Evolutionary conservation across 2,329 filamentous ascomycete genomes (phyloP).

Genomic region (Cordyceps javanica): DNA sequence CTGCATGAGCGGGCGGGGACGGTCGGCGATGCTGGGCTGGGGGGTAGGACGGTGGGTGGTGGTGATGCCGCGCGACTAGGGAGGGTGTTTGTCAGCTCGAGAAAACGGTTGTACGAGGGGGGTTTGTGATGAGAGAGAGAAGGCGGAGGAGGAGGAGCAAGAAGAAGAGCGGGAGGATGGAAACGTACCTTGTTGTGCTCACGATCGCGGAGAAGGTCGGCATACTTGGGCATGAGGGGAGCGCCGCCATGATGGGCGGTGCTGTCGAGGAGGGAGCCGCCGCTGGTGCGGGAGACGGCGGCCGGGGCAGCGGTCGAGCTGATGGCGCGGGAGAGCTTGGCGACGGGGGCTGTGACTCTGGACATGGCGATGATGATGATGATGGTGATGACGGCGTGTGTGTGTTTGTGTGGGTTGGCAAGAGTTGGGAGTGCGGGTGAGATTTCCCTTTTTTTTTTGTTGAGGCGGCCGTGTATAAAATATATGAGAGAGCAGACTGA

Average conservation of each 20-base stretch:
- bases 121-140: no score
- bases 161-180: background rate
- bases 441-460: no score
- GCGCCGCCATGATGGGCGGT: slow-evolving; percentile 31
- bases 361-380: slow-evolving; percentile 32
- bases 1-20: slow-evolving; percentile 55
- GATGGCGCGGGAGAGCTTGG: slow-evolving; percentile 43
- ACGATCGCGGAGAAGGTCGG: slow-evolving; percentile 36
- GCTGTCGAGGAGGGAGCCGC: slow-evolving; percentile 29
- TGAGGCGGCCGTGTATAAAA: no score
- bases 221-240: slow-evolving; percentile 41
- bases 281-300: slow-evolving; percentile 27
- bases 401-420: background rate
- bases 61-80: slow-evolving; percentile 34
- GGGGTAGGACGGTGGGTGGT: slow-evolving; percentile 43
- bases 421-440: background rate
- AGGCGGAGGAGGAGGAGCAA: background rate
- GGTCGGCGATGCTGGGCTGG: slow-evolving; percentile 37
- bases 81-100: background rate
- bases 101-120: slow-evolving; percentile 14
- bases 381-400: background rate
- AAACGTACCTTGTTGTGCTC: slow-evolving; percentile 39
- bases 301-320: slow-evolving; percentile 30
- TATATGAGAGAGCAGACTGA: no score
- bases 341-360: slow-evolving; percentile 42